A percentile compares a stretch with the other conserved stretches of the same genome.
Evolutionary conservation across 371 early-diverging fungal species (phyloP).

Genomic region (Mortierella sp.): DNA sequence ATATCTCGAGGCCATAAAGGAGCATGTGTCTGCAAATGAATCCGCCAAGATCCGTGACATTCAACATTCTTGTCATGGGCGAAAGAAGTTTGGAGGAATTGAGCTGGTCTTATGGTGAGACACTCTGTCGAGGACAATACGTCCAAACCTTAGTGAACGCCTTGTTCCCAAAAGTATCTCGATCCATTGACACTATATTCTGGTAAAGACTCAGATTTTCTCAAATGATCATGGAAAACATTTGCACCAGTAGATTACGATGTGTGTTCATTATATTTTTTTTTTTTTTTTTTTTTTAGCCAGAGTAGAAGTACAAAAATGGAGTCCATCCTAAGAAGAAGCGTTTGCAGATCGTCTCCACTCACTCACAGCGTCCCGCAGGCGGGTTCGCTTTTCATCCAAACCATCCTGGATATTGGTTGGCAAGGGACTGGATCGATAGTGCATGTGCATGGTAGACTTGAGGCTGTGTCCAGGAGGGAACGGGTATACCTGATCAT

Average conservation of each 20-base stretch:
- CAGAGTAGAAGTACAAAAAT: no score
- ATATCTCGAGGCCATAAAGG: slow-evolving; percentile 13
- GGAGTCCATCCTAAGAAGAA: not conserved
- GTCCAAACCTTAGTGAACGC: slow-evolving; percentile 5
- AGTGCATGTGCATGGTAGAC: slow-evolving; percentile 5
- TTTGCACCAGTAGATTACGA: no score
- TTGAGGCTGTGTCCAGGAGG: not conserved
- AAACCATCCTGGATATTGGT: slow-evolving; percentile 16
- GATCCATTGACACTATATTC: slow-evolving; percentile 10
- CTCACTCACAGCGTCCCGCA: slow-evolving; percentile 41
- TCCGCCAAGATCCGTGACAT: slow-evolving; percentile 12
- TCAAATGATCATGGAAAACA: no score
- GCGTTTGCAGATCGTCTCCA: slow-evolving; percentile 38
- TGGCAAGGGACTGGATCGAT: slow-evolving; percentile 41
- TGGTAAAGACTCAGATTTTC: no score
- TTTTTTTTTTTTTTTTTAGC: no score
- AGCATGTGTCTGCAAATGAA: not conserved
- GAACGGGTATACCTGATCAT: slow-evolving; percentile 23
- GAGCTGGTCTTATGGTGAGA: slow-evolving; percentile 22
- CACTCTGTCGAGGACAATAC: slow-evolving; percentile 3
- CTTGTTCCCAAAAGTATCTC: slow-evolving; percentile 16
- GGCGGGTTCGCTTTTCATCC: slow-evolving; percentile 33
- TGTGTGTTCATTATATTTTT: no score
- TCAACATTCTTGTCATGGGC: slow-evolving; percentile 22
- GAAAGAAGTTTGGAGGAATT: slow-evolving; percentile 26